Conservation (phyloP, 1,284 basidiomycete genomes). For the Moesziomyces sp. region DNA sequence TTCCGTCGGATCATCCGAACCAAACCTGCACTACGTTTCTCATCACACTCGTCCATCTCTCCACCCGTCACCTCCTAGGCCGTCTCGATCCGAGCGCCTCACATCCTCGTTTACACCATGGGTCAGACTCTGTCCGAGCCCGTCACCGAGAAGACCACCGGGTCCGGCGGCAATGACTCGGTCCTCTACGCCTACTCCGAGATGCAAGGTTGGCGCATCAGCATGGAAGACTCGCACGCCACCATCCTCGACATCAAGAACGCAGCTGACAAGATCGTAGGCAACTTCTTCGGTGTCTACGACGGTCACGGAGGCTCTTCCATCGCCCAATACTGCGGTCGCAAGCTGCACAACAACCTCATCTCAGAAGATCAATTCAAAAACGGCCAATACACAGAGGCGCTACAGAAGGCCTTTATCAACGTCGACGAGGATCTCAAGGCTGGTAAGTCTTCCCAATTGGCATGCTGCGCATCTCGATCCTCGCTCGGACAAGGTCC, state of each 20-base stretch:
- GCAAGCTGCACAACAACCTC: conserved; percentile 86
- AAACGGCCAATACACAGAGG: conserved; percentile 77
- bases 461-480: background rate
- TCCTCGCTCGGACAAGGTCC: too few species aligned
- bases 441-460: conserved; percentile 72
- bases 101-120: conserved; percentile 51
- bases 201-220: conserved; percentile 99
- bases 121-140: conserved; percentile 70
- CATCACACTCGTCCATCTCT: background rate
- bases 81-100: conserved; percentile 7
- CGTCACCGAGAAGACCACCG: conserved; percentile 84
- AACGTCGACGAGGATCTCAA: conserved; percentile 94
- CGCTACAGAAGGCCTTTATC: conserved; percentile 88
- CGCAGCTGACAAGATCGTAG: conserved; percentile 62
- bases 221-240: conserved; percentile 99
- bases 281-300: conserved; percentile 90
- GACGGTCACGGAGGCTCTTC: conserved; percentile 96
- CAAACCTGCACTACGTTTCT: too few species aligned
- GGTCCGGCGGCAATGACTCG: conserved; percentile 80
- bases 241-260: conserved; percentile 73
- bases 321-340: conserved; percentile 89
- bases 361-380: conserved; percentile 79
- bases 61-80: conserved; percentile 3
- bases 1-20: background rate
- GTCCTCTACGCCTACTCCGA: conserved; percentile 87